A percentile compares a stretch with the other conserved stretches of the same genome.
Conservation (phyloP, 768 basidiomycete genomes). For the Kwoniella dendrophila region DNA sequence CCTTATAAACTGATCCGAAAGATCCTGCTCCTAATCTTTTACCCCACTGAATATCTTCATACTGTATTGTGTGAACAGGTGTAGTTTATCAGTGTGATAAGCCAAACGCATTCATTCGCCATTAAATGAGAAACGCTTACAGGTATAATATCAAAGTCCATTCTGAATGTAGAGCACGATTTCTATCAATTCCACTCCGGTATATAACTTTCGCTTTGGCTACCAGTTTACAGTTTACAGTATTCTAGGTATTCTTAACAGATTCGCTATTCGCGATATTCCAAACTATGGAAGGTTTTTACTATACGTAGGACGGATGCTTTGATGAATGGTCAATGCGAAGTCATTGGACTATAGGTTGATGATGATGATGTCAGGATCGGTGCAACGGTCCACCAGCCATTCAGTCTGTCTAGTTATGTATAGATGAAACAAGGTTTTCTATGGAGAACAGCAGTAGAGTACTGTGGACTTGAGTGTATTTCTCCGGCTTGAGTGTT, state of each 20-base stretch:
- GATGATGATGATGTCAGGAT: slow-evolving; percentile 13
- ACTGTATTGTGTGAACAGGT: slow-evolving; percentile 22
- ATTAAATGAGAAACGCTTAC: slow-evolving; percentile 23
- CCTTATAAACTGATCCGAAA: slow-evolving; percentile 53
- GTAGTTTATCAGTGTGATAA: neutral
- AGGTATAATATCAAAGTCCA: slow-evolving; percentile 51
- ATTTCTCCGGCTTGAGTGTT: slow-evolving; percentile 13
- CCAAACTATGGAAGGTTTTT: no score
- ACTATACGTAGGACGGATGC: neutral
- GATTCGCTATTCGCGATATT: no score
- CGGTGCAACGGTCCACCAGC: neutral
- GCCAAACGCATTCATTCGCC: neutral
- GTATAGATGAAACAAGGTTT: slow-evolving; percentile 2
- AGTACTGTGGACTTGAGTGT: no score
- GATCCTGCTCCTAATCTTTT: slow-evolving; percentile 46
- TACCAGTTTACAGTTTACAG: neutral
- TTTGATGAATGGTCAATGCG: neutral
- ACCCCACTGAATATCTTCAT: slow-evolving; percentile 54
- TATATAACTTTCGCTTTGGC: no score
- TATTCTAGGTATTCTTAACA: neutral
- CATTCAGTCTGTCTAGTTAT: neutral
- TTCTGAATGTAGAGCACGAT: slow-evolving; percentile 1
- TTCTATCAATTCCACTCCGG: neutral
- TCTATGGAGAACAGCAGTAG: neutral
- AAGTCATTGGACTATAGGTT: neutral